A percentile compares a stretch with the other conserved stretches of the same genome.
Conservation (phyloP, 73 alveolate genomes). For the Strombidium stylifer region DNA sequence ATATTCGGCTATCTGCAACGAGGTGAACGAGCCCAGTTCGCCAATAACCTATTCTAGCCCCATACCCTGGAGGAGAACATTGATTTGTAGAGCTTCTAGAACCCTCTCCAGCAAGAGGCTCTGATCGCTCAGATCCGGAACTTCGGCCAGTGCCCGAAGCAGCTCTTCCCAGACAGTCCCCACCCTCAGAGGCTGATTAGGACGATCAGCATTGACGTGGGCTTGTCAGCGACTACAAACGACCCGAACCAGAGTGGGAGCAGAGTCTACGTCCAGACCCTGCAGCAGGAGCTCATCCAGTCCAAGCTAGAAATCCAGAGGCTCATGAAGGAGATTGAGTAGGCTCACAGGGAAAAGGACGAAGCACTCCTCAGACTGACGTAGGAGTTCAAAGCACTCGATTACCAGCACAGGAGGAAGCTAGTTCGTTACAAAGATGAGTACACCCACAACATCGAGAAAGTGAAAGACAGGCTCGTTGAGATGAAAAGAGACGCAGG, state of each 20-base stretch:
- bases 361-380: slow-evolving; percentile 6
- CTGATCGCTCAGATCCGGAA: slow-evolving; percentile 83
- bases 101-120: slow-evolving; percentile 69
- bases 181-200: slow-evolving; percentile 81
- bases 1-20: slow-evolving; percentile 89
- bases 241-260: not conserved
- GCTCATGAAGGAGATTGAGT: slow-evolving; percentile 27
- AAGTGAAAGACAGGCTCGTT: too few relatives aligned
- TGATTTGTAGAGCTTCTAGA: slow-evolving; percentile 64
- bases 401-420: not conserved
- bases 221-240: not conserved
- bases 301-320: slow-evolving; percentile 15
- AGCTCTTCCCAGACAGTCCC: slow-evolving; percentile 69
- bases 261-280: not conserved
- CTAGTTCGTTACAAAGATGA: slow-evolving; percentile 12
- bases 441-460: too few relatives aligned
- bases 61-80: slow-evolving; percentile 83
- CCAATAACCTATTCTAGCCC: slow-evolving; percentile 91
- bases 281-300: not conserved
- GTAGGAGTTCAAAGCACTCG: slow-evolving; percentile 22
- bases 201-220: slow-evolving; percentile 1
- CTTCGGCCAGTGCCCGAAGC: slow-evolving; percentile 93
- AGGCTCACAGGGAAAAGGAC: slow-evolving; percentile 5
- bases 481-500: too few relatives aligned
- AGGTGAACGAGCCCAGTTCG: slow-evolving; percentile 83